Percentiles rank a stretch among this genome's conserved stretches.
phyloP scores from a whole-genome alignment of 768 basidiomycete species.

The Suillus spraguei region DNA sequence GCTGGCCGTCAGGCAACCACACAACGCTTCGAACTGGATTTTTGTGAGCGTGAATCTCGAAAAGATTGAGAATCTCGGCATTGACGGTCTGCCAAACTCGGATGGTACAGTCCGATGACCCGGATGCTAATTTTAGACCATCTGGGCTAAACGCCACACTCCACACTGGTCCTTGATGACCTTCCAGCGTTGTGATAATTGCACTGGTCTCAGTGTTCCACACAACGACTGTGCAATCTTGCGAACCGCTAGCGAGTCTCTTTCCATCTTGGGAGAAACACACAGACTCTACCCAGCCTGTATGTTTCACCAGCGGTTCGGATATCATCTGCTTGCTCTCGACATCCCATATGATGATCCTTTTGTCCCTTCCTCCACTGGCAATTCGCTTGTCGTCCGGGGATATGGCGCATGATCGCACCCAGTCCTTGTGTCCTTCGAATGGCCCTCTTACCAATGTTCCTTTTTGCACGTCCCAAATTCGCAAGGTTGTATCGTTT shows the following conservation, averaged over 20 bases:
- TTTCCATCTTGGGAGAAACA: slow-evolving; percentile 18
- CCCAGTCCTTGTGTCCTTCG: slow-evolving; percentile 6
- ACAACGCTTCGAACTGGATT: not conserved
- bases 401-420: slow-evolving; percentile 4
- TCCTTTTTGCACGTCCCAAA: slow-evolving; percentile 11
- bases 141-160: slow-evolving; percentile 26
- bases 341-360: slow-evolving; percentile 33
- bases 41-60: slow-evolving; percentile 20
- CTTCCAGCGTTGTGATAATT: not conserved
- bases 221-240: slow-evolving; percentile 12
- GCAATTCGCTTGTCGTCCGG: slow-evolving; percentile 14
- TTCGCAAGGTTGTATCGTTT: slow-evolving; percentile 27
- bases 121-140: slow-evolving; percentile 21
- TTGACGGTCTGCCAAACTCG: slow-evolving; percentile 22
- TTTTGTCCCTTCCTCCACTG: slow-evolving; percentile 34
- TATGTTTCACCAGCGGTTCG: slow-evolving; percentile 12
- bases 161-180: slow-evolving; percentile 20
- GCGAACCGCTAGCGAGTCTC: slow-evolving; percentile 14
- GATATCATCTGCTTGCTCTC: slow-evolving; percentile 16
- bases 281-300: slow-evolving; percentile 11
- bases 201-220: not conserved
- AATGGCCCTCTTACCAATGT: not conserved
- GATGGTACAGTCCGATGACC: slow-evolving; percentile 22
- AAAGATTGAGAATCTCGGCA: slow-evolving; percentile 4
- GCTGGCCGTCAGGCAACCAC: not conserved